Percentiles rank a stretch among this genome's conserved stretches.
phyloP scores from a whole-genome alignment of 225 moss, liverwort and hornwort genomes.

The Physcomitrium patens region DNA sequence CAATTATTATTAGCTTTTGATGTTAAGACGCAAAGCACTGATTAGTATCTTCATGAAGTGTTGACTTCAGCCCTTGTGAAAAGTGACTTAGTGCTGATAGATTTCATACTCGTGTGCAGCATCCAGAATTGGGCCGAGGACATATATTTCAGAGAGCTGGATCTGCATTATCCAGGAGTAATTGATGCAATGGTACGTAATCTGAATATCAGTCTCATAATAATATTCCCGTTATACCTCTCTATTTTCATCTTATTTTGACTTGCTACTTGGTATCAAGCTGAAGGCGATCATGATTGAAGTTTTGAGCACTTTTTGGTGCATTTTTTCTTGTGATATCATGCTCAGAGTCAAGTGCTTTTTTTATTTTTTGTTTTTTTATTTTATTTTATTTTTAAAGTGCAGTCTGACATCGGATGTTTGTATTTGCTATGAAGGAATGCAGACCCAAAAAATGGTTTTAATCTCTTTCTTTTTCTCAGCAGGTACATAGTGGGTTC shows the following conservation, averaged over 20 bases:
- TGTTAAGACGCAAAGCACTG: conserved; percentile 17
- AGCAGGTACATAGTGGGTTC: conserved; percentile 87
- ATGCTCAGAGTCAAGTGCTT: background rate
- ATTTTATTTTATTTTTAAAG: background rate
- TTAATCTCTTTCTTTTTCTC: conserved; percentile 21
- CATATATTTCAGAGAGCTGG: conserved; percentile 86
- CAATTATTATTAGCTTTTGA: background rate
- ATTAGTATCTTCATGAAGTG: background rate
- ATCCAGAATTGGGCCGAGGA: conserved; percentile 97
- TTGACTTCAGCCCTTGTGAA: conserved; percentile 2
- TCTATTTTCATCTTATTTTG: conserved; percentile 23
- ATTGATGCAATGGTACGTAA: conserved; percentile 72
- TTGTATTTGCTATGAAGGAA: background rate
- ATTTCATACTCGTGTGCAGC: conserved; percentile 41
- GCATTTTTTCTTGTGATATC: conserved; percentile 11
- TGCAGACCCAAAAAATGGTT: conserved; percentile 11
- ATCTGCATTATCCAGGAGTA: conserved; percentile 85
- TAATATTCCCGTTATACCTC: background rate
- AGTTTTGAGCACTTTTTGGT: background rate
- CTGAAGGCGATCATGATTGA: background rate
- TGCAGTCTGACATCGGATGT: background rate
- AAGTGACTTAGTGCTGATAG: conserved; percentile 13
- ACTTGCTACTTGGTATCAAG: conserved; percentile 15
- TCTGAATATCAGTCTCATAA: background rate
- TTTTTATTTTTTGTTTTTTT: no score